Conservation (phyloP, 2,329 filamentous ascomycete species). For the Aspergillus phoenicis region DNA sequence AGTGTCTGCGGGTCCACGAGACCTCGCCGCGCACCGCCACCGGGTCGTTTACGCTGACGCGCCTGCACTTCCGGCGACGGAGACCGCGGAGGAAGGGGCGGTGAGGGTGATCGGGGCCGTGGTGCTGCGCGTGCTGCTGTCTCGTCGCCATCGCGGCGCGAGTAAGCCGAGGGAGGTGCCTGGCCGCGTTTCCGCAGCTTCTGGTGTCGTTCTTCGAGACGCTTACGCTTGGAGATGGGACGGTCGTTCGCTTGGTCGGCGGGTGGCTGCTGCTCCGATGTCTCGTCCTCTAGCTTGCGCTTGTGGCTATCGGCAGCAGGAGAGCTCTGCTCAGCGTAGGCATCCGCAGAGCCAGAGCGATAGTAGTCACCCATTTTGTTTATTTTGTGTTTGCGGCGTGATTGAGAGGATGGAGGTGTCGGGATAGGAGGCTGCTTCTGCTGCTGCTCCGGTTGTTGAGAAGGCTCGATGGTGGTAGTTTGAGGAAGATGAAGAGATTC, state of each 20-base stretch:
- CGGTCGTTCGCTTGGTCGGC: constrained; percentile 31
- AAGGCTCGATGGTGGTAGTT: background rate
- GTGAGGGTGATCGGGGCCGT: constrained; percentile 43
- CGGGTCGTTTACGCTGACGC: constrained; percentile 50
- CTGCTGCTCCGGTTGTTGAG: background rate
- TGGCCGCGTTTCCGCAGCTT: constrained; percentile 39
- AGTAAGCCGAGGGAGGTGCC: constrained; percentile 44
- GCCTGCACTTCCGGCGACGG: constrained; percentile 42
- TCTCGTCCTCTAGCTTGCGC: constrained; percentile 32
- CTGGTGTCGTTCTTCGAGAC: constrained; percentile 43
- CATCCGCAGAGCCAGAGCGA: background rate
- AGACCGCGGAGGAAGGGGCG: constrained; percentile 44
- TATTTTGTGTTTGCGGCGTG: background rate
- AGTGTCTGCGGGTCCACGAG: constrained; percentile 42
- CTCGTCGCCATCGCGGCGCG: constrained; percentile 40
- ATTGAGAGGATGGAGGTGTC: background rate
- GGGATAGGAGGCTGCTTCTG: background rate
- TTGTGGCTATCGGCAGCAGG: constrained; percentile 27
- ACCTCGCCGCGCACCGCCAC: constrained; percentile 48
- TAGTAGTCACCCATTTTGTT: constrained; percentile 7
- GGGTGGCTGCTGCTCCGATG: background rate
- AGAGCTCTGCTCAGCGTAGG: background rate
- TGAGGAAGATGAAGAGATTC: background rate
- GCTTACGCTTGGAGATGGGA: constrained; percentile 40
- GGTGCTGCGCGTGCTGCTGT: constrained; percentile 28